These are phyloP conservation scores for Blepharisma stoltei DNA, from an alignment of 73 alveolate genomes.

Conservation along the genomic window DNA sequence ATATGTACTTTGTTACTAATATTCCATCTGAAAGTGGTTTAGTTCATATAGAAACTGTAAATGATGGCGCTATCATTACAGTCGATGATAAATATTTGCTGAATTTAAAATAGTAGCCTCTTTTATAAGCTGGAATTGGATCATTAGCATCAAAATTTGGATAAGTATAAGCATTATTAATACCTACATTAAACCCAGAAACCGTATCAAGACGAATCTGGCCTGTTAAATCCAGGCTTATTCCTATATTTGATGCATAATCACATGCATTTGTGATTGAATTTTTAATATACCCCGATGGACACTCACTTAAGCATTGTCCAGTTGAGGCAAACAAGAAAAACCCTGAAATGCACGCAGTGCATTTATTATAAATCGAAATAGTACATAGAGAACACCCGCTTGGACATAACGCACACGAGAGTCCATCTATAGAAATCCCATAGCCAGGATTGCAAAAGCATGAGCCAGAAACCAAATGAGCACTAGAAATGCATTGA, in stretches of 20 bases:
- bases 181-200: neutral
- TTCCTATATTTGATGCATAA: neutral
- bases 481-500: neutral
- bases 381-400: neutral
- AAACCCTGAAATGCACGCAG: conserved; percentile 2
- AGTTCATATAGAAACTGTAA: neutral
- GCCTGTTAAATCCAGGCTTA: neutral
- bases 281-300: neutral
- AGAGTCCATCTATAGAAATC: too few relatives aligned
- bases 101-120: conserved; percentile 17
- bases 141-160: conserved; percentile 11
- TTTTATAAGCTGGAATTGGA: conserved; percentile 15
- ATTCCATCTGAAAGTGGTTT: neutral
- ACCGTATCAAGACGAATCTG: neutral
- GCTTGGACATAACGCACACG: neutral
- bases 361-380: neutral
- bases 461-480: neutral
- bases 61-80: neutral
- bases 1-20: neutral
- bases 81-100: neutral
- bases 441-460: neutral
- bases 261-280: neutral
- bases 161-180: neutral
- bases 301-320: neutral
- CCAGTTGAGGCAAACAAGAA: neutral